Base-by-base conservation (phyloP, 371 early-diverging fungal genomes). In the Mortierella sp. region DNA sequence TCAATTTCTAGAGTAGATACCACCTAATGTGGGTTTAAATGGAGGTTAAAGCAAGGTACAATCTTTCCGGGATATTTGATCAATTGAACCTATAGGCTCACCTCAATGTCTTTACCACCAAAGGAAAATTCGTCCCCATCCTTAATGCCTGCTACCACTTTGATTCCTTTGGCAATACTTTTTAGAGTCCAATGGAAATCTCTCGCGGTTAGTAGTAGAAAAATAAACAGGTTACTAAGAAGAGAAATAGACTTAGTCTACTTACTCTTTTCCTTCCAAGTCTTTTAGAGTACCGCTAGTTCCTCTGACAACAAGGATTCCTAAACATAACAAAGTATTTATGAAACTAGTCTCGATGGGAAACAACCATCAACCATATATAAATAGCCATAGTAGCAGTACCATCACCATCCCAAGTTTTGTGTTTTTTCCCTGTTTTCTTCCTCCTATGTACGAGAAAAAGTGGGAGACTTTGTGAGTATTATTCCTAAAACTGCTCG, bases 341-440 rank as follows among this genome's bases (percentile, higher is more conserved):
- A n/a, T 49, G 20, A 49, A 49, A 16, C 11, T 8, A 43, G 5
- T 43, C 5, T 43, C 45, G 45, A 43, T 43, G 35, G 43, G 16
- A 43, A 43, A 43, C 2, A 11, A 11, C 0, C 16, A 11, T 16
- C 16, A 14, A 0, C 43, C 43, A 43, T 43, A n/a, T 49, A 49
- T 20, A 20, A 49, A 49, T 20, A n/a, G 4, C 18, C 10, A 26
- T 20, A 20, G 12, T 60, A 28, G 10, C 5, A 70, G 66, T 77
- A 68, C 88, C 89, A 68, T 89, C 89, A 5, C 85, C 85, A 61
- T 87, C 88, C 87, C 87, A 92, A 65, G 88, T 86, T 77, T 88
- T 87, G 79, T 89, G 88, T 84, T 89, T 88, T 58, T 79, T 79
- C 16, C 52, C 40, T 6, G 75, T 71, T 59, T 75, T 79, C 43